A percentile compares a stretch with the other conserved stretches of the same genome.
Conservation (phyloP, 805 yeast genomes). For the Candida yuanshanica region DNA sequence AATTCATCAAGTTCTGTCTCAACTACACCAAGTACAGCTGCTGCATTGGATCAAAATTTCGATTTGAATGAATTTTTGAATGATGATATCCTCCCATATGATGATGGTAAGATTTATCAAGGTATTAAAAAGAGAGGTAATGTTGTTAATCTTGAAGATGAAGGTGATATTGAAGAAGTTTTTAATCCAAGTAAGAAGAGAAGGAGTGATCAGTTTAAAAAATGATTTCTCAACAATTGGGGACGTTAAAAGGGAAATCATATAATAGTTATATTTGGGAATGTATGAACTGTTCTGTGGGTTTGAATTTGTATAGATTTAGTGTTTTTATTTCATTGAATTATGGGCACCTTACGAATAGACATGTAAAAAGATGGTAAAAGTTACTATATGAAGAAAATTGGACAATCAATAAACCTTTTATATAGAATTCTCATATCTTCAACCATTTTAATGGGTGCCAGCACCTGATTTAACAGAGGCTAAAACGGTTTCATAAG, state of each 20-base stretch:
- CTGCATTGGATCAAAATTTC: conserved; percentile 10
- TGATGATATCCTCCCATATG: not conserved
- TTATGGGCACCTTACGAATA: not conserved
- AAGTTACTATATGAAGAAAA: too few relatives aligned
- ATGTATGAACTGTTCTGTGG: too few relatives aligned
- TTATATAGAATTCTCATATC: too few relatives aligned
- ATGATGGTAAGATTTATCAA: not conserved
- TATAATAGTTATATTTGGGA: not conserved
- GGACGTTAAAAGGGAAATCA: not conserved
- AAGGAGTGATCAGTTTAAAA: not conserved
- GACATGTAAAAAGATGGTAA: too few relatives aligned
- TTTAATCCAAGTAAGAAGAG: conserved; percentile 9
- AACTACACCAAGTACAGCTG: not conserved
- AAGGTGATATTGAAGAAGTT: conserved; percentile 8
- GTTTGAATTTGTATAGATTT: too few relatives aligned
- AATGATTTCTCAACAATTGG: not conserved
- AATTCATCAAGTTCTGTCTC: not conserved
- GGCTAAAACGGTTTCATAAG: conserved; percentile 88
- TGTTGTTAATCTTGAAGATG: conserved; percentile 1
- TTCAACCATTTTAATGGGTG: conserved; percentile 12
- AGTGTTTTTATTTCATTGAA: not conserved
- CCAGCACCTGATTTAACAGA: conserved; percentile 54
- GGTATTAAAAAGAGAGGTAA: not conserved
- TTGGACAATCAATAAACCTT: too few relatives aligned
- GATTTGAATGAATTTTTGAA: conserved; percentile 22